These are phyloP conservation scores for Litsea cubeba DNA, from an alignment of 164 flowering plant genomes.

Conservation along the genomic window DNA sequence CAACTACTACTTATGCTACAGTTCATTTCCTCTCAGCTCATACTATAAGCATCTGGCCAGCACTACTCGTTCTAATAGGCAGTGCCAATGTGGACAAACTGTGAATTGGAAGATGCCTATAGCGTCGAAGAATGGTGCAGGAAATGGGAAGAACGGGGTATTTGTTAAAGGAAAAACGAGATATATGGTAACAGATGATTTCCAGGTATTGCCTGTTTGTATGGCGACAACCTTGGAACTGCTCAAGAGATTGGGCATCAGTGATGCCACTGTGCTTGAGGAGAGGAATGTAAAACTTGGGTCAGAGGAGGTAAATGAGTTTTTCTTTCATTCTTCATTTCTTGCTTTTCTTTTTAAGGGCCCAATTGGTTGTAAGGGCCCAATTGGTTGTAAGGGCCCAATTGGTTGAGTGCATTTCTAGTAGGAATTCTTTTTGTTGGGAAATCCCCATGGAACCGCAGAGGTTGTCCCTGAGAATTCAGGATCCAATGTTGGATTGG, in stretches of 20 bases:
- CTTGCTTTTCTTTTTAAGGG: too few relatives aligned
- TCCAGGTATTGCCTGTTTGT: neutral
- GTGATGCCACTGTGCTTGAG: neutral
- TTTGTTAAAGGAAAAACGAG: slow-evolving; percentile 5
- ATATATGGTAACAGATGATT: slow-evolving; percentile 14
- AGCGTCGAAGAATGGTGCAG: too few relatives aligned
- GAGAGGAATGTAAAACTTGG: slow-evolving; percentile 7
- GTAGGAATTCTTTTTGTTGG: too few relatives aligned
- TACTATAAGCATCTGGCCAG: neutral
- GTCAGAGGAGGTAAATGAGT: slow-evolving; percentile 7
- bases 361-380: too few relatives aligned
- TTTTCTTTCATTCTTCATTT: neutral
- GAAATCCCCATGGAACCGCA: too few relatives aligned
- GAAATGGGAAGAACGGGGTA: neutral
- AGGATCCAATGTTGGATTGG: too few relatives aligned
- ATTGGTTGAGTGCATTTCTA: too few relatives aligned
- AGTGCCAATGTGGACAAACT: neutral
- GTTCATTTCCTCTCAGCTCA: neutral
- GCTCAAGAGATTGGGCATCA: neutral
- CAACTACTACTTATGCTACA: neutral
- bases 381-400: too few relatives aligned
- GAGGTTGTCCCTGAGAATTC: too few relatives aligned
- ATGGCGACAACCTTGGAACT: neutral
- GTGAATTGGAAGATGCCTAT: neutral
- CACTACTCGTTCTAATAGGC: too few relatives aligned